Base-by-base conservation (phyloP, 1,284 basidiomycete species). In the Ceratobasidium sp. region DNA sequence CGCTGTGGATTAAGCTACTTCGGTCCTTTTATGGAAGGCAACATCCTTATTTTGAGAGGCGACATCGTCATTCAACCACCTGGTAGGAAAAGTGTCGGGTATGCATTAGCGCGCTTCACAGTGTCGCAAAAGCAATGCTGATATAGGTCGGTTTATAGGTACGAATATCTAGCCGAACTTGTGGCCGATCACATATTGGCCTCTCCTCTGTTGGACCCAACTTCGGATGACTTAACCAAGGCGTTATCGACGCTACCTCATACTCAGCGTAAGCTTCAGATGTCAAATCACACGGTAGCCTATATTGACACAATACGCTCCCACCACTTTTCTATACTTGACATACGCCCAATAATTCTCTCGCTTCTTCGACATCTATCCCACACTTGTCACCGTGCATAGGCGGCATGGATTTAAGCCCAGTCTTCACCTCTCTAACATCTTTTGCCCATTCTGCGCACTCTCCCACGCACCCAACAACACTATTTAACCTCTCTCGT, bases 341-440 rank as follows among this genome's bases (percentile, higher is more conserved):
- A 72, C 39, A 57, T 67, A 14, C 28, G 32, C 39, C 21, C 21
- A 32, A 50, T 62, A n/a, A 12, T 53, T 46, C 46, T 28, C 50
- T 55, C n/a, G 16, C 53, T 23, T 9, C 52, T 39, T 45, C 62
- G 34, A 57, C 50, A 10, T 34, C 18, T 72, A 3, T 57, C 32
- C 32, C 55, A 57, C 55, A 23, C 32, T 5, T 39, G 16, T 34
- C 32, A 55, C 16, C 16, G 46, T 50, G 72, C 28, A 61, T 23
- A 92, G 91, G 87, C 85, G 92, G 92, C 16, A 90, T 95, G 83
- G 90, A 94, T 78, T 83, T 96, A n/a, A 94, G 96, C 77, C 92
- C 93, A 0, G 79, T 89, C 0, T 96, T 96, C 79, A 90, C 88
- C 0, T 84, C 84, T 8, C 78, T 88, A 3, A 86, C 86, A 1